These are phyloP conservation scores for Rhododendron henanense DNA, from an alignment of 148 eudicot species.

Conservation along the genomic window DNA sequence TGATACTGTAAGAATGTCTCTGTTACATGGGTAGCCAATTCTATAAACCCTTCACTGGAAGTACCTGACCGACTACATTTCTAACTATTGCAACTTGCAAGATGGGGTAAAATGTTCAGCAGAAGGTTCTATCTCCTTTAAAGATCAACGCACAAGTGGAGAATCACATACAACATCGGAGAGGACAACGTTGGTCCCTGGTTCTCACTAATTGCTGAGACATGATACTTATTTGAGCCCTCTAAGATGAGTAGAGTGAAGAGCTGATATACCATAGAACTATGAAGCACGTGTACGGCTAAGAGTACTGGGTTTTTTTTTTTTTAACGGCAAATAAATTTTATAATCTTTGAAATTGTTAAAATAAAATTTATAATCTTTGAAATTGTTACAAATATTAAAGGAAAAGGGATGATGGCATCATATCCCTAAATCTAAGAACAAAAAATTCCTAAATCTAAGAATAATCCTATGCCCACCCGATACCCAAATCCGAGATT, in stretches of 20 bases:
- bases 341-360: too few relatives aligned
- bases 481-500: too few relatives aligned
- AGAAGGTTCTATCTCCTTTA: neutral
- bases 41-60: neutral
- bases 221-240: neutral
- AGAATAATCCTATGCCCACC: too few relatives aligned
- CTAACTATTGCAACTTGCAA: neutral
- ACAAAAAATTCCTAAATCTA: too few relatives aligned
- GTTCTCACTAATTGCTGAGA: neutral
- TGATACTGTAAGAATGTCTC: neutral
- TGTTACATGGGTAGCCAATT: neutral
- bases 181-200: neutral
- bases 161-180: neutral
- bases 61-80: neutral
- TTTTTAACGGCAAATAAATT: too few relatives aligned
- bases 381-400: too few relatives aligned
- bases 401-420: too few relatives aligned
- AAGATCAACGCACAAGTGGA: neutral
- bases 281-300: neutral
- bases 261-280: neutral
- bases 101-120: neutral
- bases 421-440: too few relatives aligned
- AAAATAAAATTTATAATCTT: too few relatives aligned
- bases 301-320: too few relatives aligned
- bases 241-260: neutral